Base-by-base conservation (phyloP, 345 rosid species). In the Eucalyptus cladocalyx region DNA sequence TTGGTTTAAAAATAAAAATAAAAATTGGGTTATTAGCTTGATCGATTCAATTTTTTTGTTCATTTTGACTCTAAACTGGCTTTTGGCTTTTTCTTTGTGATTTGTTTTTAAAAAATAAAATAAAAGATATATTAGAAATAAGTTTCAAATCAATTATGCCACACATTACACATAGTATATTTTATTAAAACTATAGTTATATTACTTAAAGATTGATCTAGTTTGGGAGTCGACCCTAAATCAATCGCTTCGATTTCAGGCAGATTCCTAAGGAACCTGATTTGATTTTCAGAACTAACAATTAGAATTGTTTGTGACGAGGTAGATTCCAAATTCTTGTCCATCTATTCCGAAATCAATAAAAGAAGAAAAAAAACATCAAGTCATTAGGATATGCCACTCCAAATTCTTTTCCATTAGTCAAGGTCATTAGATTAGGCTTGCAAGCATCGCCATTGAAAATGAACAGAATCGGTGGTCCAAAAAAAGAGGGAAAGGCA, bases 211-310 rank as follows among this genome's bases (percentile, higher is more conserved):
- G 34, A 28, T 60, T 24, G 32, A 19, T 53, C 58, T 53, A 53
- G 6, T 56, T 24, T 56, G 62, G 30, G 6, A 26, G 62, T 24
- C 62, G 9, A 56, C 62, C 16, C 7, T 1, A 30, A 62, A 62
- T 14, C 32, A 13, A 13, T 0, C 9, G 8, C 2, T 30, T 6
- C 4, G 2, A 14, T 62, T 28, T 62, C 2, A 62, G 17, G 0
- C 16, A 26, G 2, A 28, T 4, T 60, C 14, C 34, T 28, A 62
- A 30, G 8, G 34, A 30, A 62, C 32, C 1, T 28, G 16, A 13
- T 60, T 60, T 30, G 4, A 30, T 60, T 60, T 60, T 30, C 17
- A 30, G 1, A 28, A 5, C 16, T 13, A 60, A 62, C 14, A 13
- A 12, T 12, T 30, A 3, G 32, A 60, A 60, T 26, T 24, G 62